Evolutionary conservation across 2,329 filamentous ascomycete genomes (phyloP).

Genomic region (Aspergillus costaricaensis): DNA sequence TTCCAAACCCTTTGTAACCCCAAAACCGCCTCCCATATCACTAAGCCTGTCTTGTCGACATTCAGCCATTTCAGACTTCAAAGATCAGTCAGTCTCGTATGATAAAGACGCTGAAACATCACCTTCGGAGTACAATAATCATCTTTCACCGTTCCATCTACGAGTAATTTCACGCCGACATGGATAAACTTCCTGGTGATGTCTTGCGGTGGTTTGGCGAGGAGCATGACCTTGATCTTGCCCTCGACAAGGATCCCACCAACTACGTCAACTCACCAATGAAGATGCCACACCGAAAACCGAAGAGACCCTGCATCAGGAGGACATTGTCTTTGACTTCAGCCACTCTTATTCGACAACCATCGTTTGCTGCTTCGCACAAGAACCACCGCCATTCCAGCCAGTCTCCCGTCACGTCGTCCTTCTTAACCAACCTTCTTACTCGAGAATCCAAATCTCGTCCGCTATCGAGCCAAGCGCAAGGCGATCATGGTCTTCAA

Average conservation of each 20-base stretch:
- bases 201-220: conserved; percentile 75
- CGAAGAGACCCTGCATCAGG: conserved; percentile 62
- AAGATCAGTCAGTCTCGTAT: not conserved
- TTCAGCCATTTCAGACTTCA: too few species aligned
- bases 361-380: conserved; percentile 45
- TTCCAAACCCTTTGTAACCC: not conserved
- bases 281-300: conserved; percentile 20
- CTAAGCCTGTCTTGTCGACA: not conserved
- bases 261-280: conserved; percentile 56
- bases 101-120: not conserved
- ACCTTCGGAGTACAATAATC: not conserved
- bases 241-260: conserved; percentile 69
- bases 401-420: conserved; percentile 15
- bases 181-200: conserved; percentile 62
- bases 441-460: conserved; percentile 40
- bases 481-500: conserved; percentile 58
- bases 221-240: conserved; percentile 69
- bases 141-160: not conserved
- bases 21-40: not conserved
- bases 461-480: conserved; percentile 44
- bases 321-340: conserved; percentile 72
- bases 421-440: conserved; percentile 30
- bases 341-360: conserved; percentile 58
- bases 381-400: not conserved
- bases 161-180: conserved; percentile 22